Evolutionary conservation across 352 stramenopile genomes (phyloP).

Genomic region (Phytopythium montanum): DNA sequence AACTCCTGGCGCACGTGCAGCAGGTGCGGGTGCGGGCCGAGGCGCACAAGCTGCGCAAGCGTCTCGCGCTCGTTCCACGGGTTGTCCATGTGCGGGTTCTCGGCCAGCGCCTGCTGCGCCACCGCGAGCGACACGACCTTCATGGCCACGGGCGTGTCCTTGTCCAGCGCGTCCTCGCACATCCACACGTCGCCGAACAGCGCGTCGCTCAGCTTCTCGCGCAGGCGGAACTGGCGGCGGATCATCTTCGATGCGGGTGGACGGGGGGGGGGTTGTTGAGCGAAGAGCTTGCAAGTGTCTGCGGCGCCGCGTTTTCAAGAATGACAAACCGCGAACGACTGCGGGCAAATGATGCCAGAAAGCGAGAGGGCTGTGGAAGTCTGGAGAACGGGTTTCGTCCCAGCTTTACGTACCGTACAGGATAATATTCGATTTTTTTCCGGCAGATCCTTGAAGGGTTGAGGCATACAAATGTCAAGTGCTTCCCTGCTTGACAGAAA

Average conservation of each 20-base stretch:
- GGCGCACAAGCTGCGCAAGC: conserved; percentile 3
- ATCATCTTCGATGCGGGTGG: conserved; percentile 8
- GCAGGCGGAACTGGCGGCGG: conserved; percentile 10
- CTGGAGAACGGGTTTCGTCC: no score
- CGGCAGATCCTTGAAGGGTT: neutral
- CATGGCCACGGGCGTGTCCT: conserved; percentile 26
- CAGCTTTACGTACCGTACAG: no score
- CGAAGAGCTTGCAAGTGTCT: neutral
- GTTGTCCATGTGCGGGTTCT: conserved; percentile 23
- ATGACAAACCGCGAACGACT: neutral
- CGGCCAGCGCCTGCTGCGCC: conserved; percentile 16
- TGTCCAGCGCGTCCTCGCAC: conserved; percentile 21
- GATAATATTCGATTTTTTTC: no score
- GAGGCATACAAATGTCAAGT: neutral
- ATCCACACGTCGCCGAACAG: conserved; percentile 41
- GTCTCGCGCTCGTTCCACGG: conserved; percentile 24
- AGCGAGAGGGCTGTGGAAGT: no score
- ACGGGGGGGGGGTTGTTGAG: no score
- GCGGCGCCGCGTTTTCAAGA: neutral
- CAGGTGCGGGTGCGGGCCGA: conserved; percentile 20
- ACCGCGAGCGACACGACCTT: conserved; percentile 27
- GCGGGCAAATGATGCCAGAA: no score
- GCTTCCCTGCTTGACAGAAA: neutral
- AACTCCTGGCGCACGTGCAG: conserved; percentile 25
- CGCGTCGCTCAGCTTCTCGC: conserved; percentile 18